Conservation (phyloP, 495 filamentous ascomycete genomes). For the Podospora bellae-mahoneyi region DNA sequence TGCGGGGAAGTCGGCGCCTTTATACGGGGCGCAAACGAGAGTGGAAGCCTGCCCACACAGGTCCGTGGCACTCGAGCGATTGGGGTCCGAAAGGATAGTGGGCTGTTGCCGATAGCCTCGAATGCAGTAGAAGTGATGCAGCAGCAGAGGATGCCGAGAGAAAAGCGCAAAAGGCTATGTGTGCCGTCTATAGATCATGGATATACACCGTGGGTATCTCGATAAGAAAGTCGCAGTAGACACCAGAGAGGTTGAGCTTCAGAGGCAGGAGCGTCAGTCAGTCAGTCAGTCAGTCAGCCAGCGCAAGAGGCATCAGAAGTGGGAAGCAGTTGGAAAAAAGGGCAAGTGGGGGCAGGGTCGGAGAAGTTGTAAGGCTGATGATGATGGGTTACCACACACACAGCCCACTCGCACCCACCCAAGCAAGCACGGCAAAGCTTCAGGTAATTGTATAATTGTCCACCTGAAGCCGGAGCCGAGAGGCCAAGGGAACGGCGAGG, state of each 20-base stretch:
- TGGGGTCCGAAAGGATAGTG: conserved; percentile 8
- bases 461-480: conserved; percentile 7
- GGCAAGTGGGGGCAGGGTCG: conserved; percentile 17
- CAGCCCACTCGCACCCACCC: background rate
- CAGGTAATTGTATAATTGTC: background rate
- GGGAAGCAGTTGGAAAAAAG: conserved; percentile 19
- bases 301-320: conserved; percentile 14
- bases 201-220: conserved; percentile 15
- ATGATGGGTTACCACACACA: conserved; percentile 15
- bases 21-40: conserved; percentile 1
- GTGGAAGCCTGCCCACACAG: conserved; percentile 20
- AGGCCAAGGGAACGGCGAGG: conserved; percentile 12
- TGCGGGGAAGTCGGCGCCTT: conserved; percentile 4
- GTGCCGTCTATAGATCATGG: conserved; percentile 4
- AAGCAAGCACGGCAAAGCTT: background rate
- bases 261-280: conserved; percentile 7
- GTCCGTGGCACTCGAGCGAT: background rate
- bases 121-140: background rate
- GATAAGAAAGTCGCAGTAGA: background rate
- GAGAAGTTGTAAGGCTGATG: conserved; percentile 38
- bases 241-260: background rate
- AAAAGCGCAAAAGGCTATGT: conserved; percentile 1
- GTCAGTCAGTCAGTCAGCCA: background rate
- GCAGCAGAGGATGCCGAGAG: background rate
- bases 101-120: conserved; percentile 3